phyloP scores from a whole-genome alignment of 768 basidiomycete species.

The Psilocybe cubensis region DNA sequence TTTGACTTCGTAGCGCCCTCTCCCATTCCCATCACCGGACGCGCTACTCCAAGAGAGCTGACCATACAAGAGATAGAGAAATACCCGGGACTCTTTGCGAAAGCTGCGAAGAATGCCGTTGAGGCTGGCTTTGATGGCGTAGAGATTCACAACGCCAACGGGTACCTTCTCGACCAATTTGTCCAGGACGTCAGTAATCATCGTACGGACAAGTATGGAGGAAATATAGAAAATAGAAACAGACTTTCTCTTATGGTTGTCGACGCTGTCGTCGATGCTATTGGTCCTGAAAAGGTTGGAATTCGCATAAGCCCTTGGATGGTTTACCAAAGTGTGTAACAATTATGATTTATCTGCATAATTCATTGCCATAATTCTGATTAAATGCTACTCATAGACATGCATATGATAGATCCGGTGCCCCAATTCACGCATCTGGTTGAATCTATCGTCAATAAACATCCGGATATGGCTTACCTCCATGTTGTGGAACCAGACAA shows the following conservation, averaged over 20 bases:
- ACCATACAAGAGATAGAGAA: constrained; percentile 54
- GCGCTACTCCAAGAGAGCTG: constrained; percentile 41
- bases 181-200: constrained; percentile 58
- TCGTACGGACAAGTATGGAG: constrained; percentile 67
- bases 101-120: constrained; percentile 60
- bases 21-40: constrained; percentile 20
- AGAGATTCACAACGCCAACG: constrained; percentile 54
- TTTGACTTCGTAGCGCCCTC: constrained; percentile 39
- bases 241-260: constrained; percentile 61
- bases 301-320: constrained; percentile 66
- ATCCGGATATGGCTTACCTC: constrained; percentile 56
- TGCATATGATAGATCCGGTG: constrained; percentile 57
- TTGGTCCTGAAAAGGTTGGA: neutral
- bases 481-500: constrained; percentile 49
- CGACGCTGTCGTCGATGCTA: constrained; percentile 36
- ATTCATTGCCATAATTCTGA: constrained; percentile 17
- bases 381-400: constrained; percentile 36
- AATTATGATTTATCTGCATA: neutral
- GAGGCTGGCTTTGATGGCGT: constrained; percentile 73
- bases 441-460: constrained; percentile 35
- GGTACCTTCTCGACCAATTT: constrained; percentile 57
- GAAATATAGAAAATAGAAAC: constrained; percentile 63
- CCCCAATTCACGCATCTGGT: constrained; percentile 60
- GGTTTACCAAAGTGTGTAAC: constrained; percentile 36
- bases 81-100: constrained; percentile 50